Percentiles rank a stretch among this genome's conserved stretches.
Conservation (phyloP, 495 filamentous ascomycete species). For the Penicillium waksmanii region DNA sequence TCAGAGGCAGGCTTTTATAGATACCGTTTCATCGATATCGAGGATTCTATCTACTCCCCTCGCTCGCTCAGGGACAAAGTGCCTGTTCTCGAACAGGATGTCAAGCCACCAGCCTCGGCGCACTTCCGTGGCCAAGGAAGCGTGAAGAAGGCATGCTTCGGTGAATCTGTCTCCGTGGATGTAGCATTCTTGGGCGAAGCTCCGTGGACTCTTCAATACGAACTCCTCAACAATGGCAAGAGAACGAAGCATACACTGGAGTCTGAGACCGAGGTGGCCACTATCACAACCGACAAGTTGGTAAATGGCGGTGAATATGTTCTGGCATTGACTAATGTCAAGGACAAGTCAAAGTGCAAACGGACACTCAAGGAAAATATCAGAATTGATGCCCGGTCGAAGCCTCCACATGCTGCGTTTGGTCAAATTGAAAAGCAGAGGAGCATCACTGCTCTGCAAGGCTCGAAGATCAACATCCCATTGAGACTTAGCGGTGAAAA, state of each 20-base stretch:
- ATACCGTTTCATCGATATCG: slow-evolving; percentile 80
- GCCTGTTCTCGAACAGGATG: slow-evolving; percentile 76
- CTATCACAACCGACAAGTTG: slow-evolving; percentile 74
- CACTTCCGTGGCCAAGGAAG: slow-evolving; percentile 60
- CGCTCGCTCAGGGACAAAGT: slow-evolving; percentile 53
- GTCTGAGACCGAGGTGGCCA: slow-evolving; percentile 60
- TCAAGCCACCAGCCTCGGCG: slow-evolving; percentile 88
- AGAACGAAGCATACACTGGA: slow-evolving; percentile 67
- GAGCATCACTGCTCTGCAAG: slow-evolving; percentile 73
- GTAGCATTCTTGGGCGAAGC: slow-evolving; percentile 77
- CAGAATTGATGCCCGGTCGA: slow-evolving; percentile 82
- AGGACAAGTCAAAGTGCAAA: slow-evolving; percentile 84
- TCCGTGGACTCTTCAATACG: slow-evolving; percentile 91
- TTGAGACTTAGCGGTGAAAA: slow-evolving; percentile 79
- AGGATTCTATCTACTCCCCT: slow-evolving; percentile 74
- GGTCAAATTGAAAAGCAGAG: slow-evolving; percentile 79
- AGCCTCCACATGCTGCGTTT: slow-evolving; percentile 83
- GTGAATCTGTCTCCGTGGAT: slow-evolving; percentile 72
- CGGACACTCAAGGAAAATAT: slow-evolving; percentile 77
- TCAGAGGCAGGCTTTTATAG: slow-evolving; percentile 79
- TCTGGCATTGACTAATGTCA: slow-evolving; percentile 77
- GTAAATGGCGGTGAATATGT: slow-evolving; percentile 85
- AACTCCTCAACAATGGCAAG: slow-evolving; percentile 88
- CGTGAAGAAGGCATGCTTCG: slow-evolving; percentile 72
- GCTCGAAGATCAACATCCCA: slow-evolving; percentile 70